Evolutionary conservation across 768 basidiomycete species (phyloP), one percentile per base, ranked within the genome.

Genomic region (Leucosporidium scottii): DNA sequence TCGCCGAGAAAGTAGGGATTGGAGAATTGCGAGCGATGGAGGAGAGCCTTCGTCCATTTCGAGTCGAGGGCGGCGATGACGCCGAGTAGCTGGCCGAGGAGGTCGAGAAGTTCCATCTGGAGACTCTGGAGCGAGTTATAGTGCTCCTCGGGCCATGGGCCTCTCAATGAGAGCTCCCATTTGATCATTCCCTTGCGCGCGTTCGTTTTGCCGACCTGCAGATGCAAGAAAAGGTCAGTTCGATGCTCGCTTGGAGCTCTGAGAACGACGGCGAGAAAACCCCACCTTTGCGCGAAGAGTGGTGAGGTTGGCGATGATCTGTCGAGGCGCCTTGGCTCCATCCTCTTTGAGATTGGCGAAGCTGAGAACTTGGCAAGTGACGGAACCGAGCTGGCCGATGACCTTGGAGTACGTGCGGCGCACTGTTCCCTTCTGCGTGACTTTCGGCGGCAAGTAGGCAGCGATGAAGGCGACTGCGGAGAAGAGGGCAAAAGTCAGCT

Each of bases 41-140:
- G 66, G 15, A 73, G 59, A 5, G 74, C 74, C 9, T 62, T 59
- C 0, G 72, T 74, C 74, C 74, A 74, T 18, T 59, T 59, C 20
- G 31, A 4, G 54, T 70, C 67, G 44, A 74, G 72, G 15, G 53
- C n/a, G 1, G 67, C 55, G 12, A 69, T 8, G 28, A 69, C 69
- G 9, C 21, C 54, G 20, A 56, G 50, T 20, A 74, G 61, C 48
- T 74, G 71, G 27, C 66, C 69, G 30, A 72, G 62, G 5, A 66
- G 55, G 47, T 74, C 73, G 49, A 74, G 68, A 12, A 70, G 63
- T 21, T 74, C 73, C 68, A 69, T 66, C 34, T 69, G 66, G 1
- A 71, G 61, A 0, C 61, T n/a, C 39, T 68, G 64, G 0, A 71
- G 48, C 23, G 70, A 57, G 4, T n/a, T n/a, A 62, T 61, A 72